Evolutionary conservation across 768 basidiomycete genomes (phyloP), one percentile per base, ranked within the genome.

Genomic region (Russula ochroleuca): DNA sequence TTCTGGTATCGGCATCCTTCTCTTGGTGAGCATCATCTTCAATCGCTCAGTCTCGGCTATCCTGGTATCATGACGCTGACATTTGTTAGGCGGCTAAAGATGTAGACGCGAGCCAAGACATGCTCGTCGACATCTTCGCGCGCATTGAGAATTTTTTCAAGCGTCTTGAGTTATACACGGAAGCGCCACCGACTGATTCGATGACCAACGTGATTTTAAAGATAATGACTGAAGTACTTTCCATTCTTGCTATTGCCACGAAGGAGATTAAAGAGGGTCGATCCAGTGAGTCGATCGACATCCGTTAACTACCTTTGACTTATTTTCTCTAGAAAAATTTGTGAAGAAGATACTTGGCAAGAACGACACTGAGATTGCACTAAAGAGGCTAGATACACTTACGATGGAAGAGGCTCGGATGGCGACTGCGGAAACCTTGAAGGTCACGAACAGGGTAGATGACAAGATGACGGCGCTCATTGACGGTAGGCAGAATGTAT

Each of bases 211-310:
- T 63, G 0, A 13, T 53, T 10, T 43, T 59, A 10, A 31, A 63
- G n/a, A 31, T 59, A n/a, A 38, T 59, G 38, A 23, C 41, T 9
- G 61, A 62, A 19, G 48, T 62, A 23, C 53, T 62, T 9, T 21
- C 33, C 7, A 48, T 61, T 28, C 53, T 61, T 10, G 45, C 37
- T 0, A 56, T 62, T 9, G 54, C 61, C 9, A 62, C 54, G 1
- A 52, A 48, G 55, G 55, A 57, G 21, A 35, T 57, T 4, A 57
- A 21, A 1, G 47, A 48, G 11, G 21, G 33, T 5, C 43, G 57
- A 31, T 6, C 37, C 2, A 63, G 62, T 63, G 25, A 38, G 62
- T 13, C 13, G 3, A 17, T 58, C n/a, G 15, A 0, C 3, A 11
- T 14, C 23, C 2, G 15, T 28, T 6, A 5, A 14, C 2, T 25